Evolutionary conservation across 805 yeast species (phyloP).

Genomic region (Candida railenensis): DNA sequence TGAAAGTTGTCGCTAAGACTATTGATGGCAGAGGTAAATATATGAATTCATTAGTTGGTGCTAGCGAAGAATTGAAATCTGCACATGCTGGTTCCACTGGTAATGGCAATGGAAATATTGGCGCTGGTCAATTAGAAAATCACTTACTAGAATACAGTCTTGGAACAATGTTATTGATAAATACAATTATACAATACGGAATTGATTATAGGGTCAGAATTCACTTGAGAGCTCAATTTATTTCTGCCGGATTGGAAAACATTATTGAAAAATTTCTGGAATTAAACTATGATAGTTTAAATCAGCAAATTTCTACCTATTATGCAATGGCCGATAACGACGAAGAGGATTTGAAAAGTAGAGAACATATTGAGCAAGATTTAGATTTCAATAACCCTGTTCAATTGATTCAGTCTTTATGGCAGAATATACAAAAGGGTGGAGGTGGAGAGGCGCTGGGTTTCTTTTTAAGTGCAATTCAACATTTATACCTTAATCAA

Average conservation of each 20-base stretch:
- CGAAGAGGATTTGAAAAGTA: slow-evolving; percentile 40
- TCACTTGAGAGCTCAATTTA: slow-evolving; percentile 59
- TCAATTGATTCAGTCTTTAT: slow-evolving; percentile 59
- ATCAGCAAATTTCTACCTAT: slow-evolving; percentile 65
- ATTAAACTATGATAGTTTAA: slow-evolving; percentile 57
- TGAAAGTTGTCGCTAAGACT: slow-evolving; percentile 61
- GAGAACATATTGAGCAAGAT: slow-evolving; percentile 35
- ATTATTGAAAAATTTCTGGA: slow-evolving; percentile 52
- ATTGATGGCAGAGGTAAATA: slow-evolving; percentile 80
- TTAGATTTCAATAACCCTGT: slow-evolving; percentile 70
- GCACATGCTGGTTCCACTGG: slow-evolving; percentile 30
- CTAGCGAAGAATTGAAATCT: slow-evolving; percentile 73
- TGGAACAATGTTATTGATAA: slow-evolving; percentile 67
- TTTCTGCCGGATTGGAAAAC: slow-evolving; percentile 53
- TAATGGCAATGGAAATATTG: slow-evolving; percentile 12
- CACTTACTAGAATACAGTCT: slow-evolving; percentile 69
- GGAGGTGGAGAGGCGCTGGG: slow-evolving; percentile 57
- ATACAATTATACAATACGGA: slow-evolving; percentile 56
- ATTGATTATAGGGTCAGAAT: slow-evolving; percentile 46
- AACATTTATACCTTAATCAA: slow-evolving; percentile 60
- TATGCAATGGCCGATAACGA: slow-evolving; percentile 57
- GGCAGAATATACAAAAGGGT: slow-evolving; percentile 43
- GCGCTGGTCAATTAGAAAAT: slow-evolving; percentile 54
- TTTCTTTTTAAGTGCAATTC: slow-evolving; percentile 59
- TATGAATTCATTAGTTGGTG: slow-evolving; percentile 89